phyloP scores from a whole-genome alignment of 2,329 filamentous ascomycete genomes.

The Phialocephala sp. region DNA sequence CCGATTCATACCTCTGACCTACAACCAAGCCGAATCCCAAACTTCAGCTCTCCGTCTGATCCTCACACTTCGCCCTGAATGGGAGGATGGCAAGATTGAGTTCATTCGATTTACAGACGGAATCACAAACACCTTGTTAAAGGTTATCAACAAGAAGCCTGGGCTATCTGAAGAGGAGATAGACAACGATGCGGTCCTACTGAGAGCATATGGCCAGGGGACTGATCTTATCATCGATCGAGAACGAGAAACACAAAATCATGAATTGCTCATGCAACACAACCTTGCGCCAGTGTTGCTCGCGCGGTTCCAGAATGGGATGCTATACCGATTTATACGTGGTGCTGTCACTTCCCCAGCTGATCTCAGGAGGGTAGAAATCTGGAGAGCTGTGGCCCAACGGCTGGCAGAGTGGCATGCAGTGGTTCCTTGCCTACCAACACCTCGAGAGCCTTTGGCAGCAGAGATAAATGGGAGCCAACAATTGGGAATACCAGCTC shows the following conservation, averaged over 20 bases:
- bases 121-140: constrained; percentile 93
- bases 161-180: constrained; percentile 77
- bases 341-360: constrained; percentile 80
- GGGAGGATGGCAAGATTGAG: constrained; percentile 80
- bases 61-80: constrained; percentile 80
- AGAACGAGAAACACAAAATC: constrained; percentile 79
- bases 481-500: constrained; percentile 36
- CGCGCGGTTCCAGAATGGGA: constrained; percentile 92
- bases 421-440: constrained; percentile 62
- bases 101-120: constrained; percentile 95
- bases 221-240: constrained; percentile 96
- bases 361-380: constrained; percentile 75
- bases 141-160: constrained; percentile 72
- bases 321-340: constrained; percentile 90
- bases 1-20: constrained; percentile 74
- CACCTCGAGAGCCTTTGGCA: constrained; percentile 36
- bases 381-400: constrained; percentile 84
- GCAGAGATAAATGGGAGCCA: constrained; percentile 48
- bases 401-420: constrained; percentile 95
- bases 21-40: constrained; percentile 78
- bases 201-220: constrained; percentile 92
- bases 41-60: constrained; percentile 81
- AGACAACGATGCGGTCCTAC: constrained; percentile 83
- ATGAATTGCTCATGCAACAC: constrained; percentile 84
- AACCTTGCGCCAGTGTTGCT: constrained; percentile 85